Percentiles rank a stretch among this genome's conserved stretches.
Conservation (phyloP, 1,284 basidiomycete genomes). For the Naganishia sp. region DNA sequence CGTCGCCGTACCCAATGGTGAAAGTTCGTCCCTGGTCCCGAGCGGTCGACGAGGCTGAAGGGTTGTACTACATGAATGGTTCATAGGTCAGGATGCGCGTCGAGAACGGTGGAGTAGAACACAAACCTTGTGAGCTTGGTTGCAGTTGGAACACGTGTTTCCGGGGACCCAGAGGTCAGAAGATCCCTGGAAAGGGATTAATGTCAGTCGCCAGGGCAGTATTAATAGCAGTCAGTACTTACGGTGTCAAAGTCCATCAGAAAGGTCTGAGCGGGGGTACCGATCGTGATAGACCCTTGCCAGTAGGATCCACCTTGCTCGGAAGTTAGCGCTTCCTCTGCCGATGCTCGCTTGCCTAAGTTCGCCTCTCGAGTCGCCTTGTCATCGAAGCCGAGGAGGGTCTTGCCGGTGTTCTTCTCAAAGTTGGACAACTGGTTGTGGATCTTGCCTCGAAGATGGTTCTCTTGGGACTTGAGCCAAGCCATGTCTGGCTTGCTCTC, state of each 20-base stretch:
- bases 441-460: constrained; percentile 23
- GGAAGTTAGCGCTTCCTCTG: constrained; percentile 19
- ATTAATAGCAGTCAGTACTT: constrained; percentile 29
- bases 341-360: constrained; percentile 24
- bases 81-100: neutral
- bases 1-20: constrained; percentile 60
- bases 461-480: constrained; percentile 31
- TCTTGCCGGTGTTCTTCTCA: constrained; percentile 28
- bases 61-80: constrained; percentile 41
- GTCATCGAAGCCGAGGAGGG: constrained; percentile 16
- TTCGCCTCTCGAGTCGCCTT: constrained; percentile 25
- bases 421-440: constrained; percentile 21
- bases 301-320: constrained; percentile 28
- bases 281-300: constrained; percentile 43
- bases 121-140: constrained; percentile 11
- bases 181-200: constrained; percentile 34
- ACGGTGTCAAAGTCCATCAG: constrained; percentile 58
- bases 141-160: constrained; percentile 19
- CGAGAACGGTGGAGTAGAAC: neutral
- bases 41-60: constrained; percentile 49
- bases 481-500: constrained; percentile 21
- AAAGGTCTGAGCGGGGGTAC: constrained; percentile 42
- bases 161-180: constrained; percentile 31
- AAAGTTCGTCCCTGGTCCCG: constrained; percentile 44
- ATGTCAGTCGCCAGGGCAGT: constrained; percentile 31